Percentiles rank a stretch among this genome's conserved stretches.
These are phyloP conservation scores for Lentinula guzmanii DNA, from an alignment of 768 basidiomycete genomes.

Conservation along the genomic window DNA sequence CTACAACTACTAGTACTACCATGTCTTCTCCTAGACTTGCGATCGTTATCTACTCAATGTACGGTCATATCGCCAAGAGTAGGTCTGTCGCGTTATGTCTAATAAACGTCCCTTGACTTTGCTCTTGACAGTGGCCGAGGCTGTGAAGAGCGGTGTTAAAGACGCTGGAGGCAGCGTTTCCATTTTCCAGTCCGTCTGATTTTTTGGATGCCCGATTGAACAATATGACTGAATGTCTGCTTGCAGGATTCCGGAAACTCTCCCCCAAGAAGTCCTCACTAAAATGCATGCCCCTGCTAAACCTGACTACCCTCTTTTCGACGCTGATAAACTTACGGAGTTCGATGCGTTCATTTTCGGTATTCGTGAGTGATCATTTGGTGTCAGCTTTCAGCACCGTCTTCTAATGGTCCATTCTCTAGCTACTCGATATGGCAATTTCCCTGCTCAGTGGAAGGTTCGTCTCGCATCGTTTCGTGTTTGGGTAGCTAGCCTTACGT, in stretches of 20 bases:
- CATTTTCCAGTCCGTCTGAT: constrained; percentile 47
- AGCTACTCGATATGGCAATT: constrained; percentile 50
- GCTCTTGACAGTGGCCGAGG: constrained; percentile 49
- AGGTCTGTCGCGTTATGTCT: constrained; percentile 17
- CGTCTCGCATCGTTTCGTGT: not conserved
- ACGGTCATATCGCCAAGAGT: constrained; percentile 70
- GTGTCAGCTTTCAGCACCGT: too few relatives aligned
- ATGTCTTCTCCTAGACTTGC: constrained; percentile 55
- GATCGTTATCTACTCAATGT: constrained; percentile 70
- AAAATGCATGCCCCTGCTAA: constrained; percentile 72
- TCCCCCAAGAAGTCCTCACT: constrained; percentile 56
- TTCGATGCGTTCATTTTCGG: constrained; percentile 77
- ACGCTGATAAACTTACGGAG: constrained; percentile 39
- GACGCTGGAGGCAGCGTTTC: constrained; percentile 41
- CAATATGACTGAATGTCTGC: not conserved
- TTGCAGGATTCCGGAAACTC: constrained; percentile 71
- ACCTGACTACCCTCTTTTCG: constrained; percentile 64
- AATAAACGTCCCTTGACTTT: not conserved
- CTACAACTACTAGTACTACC: constrained; percentile 6
- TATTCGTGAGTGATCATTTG: constrained; percentile 52
- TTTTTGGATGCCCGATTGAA: not conserved
- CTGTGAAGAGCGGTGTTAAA: constrained; percentile 41
- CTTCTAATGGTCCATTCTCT: not conserved
- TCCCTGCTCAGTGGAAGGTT: constrained; percentile 78
- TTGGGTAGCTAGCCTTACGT: not conserved